Evolutionary conservation across 129 eudicot genomes (phyloP).

Genomic region (Silybum marianum): DNA sequence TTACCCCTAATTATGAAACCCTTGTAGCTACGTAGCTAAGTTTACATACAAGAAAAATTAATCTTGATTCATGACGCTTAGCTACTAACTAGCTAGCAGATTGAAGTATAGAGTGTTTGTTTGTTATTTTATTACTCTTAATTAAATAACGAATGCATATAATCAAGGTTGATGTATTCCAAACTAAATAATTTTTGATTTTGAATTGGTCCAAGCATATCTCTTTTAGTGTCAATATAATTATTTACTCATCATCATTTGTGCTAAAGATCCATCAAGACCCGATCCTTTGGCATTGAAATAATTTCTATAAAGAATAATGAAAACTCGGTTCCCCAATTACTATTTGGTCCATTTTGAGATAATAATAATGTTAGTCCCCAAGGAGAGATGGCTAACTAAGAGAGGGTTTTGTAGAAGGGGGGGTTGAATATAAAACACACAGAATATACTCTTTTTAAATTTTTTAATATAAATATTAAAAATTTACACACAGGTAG

Average conservation of each 20-base stretch:
- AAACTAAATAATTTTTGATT: background rate
- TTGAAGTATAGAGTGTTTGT: background rate
- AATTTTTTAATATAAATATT: no score
- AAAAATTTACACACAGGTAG: no score
- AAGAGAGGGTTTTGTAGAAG: no score
- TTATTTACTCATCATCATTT: background rate
- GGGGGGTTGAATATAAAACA: no score
- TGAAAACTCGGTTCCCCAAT: background rate
- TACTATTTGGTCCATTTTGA: background rate
- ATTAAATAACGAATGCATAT: background rate
- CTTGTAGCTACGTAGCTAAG: slow-evolving; percentile 18
- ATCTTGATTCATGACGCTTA: background rate
- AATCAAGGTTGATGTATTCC: background rate
- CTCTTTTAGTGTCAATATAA: background rate
- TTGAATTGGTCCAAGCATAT: background rate
- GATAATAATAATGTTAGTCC: no score
- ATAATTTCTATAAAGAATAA: background rate
- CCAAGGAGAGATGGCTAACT: no score
- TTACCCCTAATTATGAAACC: slow-evolving; percentile 62
- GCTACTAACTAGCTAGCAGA: background rate
- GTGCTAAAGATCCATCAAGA: background rate
- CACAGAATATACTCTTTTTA: no score
- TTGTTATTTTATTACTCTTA: background rate
- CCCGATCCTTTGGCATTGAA: background rate
- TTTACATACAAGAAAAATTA: background rate